Evolutionary conservation across 768 basidiomycete genomes (phyloP).

Genomic region (Tulasnella sp.): DNA sequence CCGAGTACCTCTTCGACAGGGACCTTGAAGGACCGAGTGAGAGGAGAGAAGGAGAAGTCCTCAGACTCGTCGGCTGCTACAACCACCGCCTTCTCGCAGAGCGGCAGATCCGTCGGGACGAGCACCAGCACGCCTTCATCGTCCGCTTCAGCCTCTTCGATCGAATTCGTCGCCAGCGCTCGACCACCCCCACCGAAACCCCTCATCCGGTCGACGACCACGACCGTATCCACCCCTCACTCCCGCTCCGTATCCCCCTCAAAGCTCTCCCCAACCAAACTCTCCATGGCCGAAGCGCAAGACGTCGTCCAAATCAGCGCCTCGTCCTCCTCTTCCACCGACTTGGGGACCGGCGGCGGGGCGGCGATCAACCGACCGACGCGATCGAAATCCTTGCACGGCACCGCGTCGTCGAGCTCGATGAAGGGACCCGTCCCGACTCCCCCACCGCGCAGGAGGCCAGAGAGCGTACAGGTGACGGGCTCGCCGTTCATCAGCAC

Average conservation of each 20-base stretch:
- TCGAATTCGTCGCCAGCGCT: not conserved
- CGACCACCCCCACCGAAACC: slow-evolving; percentile 1
- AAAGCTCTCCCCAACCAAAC: not conserved
- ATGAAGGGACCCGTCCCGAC: not conserved
- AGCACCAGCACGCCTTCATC: not conserved
- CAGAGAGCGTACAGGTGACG: slow-evolving; percentile 5
- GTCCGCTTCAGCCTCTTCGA: slow-evolving; percentile 1
- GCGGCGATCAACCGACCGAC: not conserved
- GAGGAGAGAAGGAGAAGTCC: not conserved
- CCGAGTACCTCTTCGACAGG: not conserved
- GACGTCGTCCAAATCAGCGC: not conserved
- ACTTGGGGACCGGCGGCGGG: not conserved
- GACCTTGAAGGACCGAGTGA: slow-evolving; percentile 4
- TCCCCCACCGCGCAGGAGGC: slow-evolving; percentile 5
- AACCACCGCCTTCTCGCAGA: not conserved
- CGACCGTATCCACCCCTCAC: not conserved
- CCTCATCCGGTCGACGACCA: not conserved
- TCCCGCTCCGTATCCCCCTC: not conserved
- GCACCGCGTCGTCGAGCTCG: not conserved
- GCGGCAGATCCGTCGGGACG: not conserved
- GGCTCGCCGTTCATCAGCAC: not conserved
- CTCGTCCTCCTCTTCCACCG: not conserved
- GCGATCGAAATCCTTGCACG: slow-evolving; percentile 5
- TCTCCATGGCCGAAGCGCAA: not conserved
- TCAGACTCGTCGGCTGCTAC: slow-evolving; percentile 4